phyloP scores from a whole-genome alignment of 345 rosid species.

The Brassica cretica region DNA sequence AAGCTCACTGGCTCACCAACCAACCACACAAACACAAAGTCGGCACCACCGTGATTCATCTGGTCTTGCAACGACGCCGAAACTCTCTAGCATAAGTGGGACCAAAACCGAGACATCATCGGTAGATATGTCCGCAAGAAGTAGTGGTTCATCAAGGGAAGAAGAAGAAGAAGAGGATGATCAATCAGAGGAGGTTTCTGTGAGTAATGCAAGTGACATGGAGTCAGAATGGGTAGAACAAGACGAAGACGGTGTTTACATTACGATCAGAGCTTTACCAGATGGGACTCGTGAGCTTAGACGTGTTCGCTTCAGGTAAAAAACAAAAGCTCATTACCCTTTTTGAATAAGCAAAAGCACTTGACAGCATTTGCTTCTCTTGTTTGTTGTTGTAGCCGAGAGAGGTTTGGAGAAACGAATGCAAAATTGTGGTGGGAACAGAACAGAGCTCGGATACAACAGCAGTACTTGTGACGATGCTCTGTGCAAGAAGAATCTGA shows the following conservation, averaged over 20 bases:
- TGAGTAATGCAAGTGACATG: conserved; percentile 87
- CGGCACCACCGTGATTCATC: conserved; percentile 44
- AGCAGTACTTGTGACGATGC: conserved; percentile 74
- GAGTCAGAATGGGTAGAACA: conserved; percentile 97
- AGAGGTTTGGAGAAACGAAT: conserved; percentile 77
- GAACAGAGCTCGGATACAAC: conserved; percentile 88
- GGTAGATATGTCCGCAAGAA: conserved; percentile 65
- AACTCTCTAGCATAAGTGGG: conserved; percentile 67
- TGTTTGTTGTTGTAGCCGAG: conserved; percentile 67
- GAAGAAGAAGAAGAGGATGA: conserved; percentile 45
- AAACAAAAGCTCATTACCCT: not conserved
- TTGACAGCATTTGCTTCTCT: not conserved
- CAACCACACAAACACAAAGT: conserved; percentile 42
- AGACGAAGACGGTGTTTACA: conserved; percentile 93
- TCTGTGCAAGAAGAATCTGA: conserved; percentile 22
- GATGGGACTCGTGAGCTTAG: conserved; percentile 83
- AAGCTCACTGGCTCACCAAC: conserved; percentile 62
- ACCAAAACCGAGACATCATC: conserved; percentile 81
- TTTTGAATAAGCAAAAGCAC: not conserved
- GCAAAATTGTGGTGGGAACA: conserved; percentile 98
- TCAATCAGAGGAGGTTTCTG: conserved; percentile 75
- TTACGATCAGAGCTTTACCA: conserved; percentile 75
- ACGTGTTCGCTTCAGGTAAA: conserved; percentile 92
- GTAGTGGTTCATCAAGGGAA: conserved; percentile 63
- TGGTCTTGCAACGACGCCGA: conserved; percentile 67